These are phyloP conservation scores for Scutellaria barbata DNA, from an alignment of 257 asterid genomes.

Conservation along the genomic window DNA sequence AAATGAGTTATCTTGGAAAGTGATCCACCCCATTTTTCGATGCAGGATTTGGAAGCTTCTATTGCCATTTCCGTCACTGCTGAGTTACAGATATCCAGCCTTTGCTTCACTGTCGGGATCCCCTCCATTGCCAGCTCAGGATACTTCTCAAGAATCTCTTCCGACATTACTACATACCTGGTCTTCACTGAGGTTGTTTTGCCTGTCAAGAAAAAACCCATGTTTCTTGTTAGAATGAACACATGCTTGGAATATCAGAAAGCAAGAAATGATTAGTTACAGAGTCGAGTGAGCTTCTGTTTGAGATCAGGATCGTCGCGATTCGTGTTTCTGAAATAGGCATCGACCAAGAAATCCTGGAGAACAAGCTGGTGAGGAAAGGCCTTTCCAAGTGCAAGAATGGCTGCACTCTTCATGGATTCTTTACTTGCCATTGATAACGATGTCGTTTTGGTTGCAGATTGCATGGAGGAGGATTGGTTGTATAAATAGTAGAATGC, in stretches of 20 bases:
- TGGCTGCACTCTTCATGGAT: conserved; percentile 54
- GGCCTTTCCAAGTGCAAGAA: conserved; percentile 90
- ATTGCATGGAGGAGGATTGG: neutral
- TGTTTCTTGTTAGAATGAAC: too few relatives aligned
- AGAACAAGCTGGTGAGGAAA: conserved; percentile 95
- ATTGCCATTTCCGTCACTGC: conserved; percentile 95
- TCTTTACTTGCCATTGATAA: conserved; percentile 47
- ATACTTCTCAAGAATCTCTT: conserved; percentile 78
- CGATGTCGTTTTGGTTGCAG: neutral
- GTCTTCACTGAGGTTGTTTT: conserved; percentile 94
- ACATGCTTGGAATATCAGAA: neutral
- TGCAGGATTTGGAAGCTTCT: conserved; percentile 80
- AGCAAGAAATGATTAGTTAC: conserved; percentile 41
- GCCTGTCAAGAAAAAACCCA: conserved; percentile 54
- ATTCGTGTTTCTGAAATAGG: conserved; percentile 79
- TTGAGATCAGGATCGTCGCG: conserved; percentile 80
- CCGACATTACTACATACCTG: conserved; percentile 94
- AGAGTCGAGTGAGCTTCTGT: conserved; percentile 84
- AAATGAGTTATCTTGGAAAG: conserved; percentile 78
- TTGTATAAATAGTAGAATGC: conserved; percentile 26
- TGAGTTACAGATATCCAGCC: conserved; percentile 82
- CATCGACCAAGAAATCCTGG: conserved; percentile 91
- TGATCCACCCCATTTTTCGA: conserved; percentile 78
- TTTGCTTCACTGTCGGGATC: conserved; percentile 74
- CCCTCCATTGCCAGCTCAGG: conserved; percentile 93